A percentile compares a stretch with the other conserved stretches of the same genome.
phyloP scores from a whole-genome alignment of 108 stramenopile species.

The Fistulifera pelliculosa region DNA sequence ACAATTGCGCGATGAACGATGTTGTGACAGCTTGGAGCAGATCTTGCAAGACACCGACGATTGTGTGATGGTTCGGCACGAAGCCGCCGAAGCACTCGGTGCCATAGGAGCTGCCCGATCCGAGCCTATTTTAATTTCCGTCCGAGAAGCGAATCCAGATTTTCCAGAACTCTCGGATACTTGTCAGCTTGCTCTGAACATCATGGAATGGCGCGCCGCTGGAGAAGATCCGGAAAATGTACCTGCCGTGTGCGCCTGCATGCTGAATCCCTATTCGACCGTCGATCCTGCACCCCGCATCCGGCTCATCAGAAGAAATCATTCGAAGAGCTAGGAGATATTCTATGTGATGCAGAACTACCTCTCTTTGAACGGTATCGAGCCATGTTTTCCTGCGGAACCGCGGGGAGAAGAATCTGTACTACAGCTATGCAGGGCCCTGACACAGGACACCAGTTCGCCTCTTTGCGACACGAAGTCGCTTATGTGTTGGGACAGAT shows the following conservation, averaged over 20 bases:
- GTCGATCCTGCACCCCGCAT: conserved; percentile 86
- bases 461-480: conserved; percentile 97
- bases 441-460: conserved; percentile 58
- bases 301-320: conserved; percentile 45
- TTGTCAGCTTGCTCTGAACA: conserved; percentile 78
- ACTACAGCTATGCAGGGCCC: conserved; percentile 63
- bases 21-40: conserved; percentile 37
- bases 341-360: conserved; percentile 51
- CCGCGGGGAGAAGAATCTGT: conserved; percentile 78
- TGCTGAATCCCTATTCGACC: conserved; percentile 72
- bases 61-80: conserved; percentile 94
- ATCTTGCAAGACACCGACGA: conserved; percentile 47
- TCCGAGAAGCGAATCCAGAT: conserved; percentile 20
- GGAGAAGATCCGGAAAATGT: conserved; percentile 30
- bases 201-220: conserved; percentile 52
- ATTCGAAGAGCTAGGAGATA: conserved; percentile 46
- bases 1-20: conserved; percentile 76
- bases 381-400: conserved; percentile 98
- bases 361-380: conserved; percentile 90
- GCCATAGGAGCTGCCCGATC: conserved; percentile 58
- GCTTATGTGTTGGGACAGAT: conserved; percentile 98
- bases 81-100: conserved; percentile 91
- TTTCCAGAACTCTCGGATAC: conserved; percentile 86
- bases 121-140: conserved; percentile 19
- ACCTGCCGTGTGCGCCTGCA: conserved; percentile 67